phyloP scores from a whole-genome alignment of 2,329 filamentous ascomycete genomes.

The Zasmidium citrigriseum region DNA sequence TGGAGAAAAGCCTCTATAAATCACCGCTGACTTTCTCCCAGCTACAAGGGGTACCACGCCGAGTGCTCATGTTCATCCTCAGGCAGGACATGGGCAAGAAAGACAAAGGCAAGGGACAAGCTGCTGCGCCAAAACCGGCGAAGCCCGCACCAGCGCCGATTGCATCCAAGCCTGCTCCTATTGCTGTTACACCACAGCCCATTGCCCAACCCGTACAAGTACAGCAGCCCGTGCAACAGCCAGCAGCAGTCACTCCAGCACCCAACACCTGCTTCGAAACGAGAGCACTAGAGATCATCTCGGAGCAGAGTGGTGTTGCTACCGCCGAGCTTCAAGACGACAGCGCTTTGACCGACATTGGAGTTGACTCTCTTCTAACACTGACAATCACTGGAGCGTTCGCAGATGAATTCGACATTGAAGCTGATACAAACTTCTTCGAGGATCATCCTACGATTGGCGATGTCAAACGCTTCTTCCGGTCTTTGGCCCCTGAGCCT shows the following conservation, averaged over 20 bases:
- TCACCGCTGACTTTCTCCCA: background rate
- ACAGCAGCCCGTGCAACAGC: conserved; percentile 4
- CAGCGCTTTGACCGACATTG: conserved; percentile 27
- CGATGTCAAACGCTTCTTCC: background rate
- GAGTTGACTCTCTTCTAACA: conserved; percentile 32
- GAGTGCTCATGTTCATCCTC: background rate
- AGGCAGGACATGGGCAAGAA: background rate
- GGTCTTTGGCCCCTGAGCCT: background rate
- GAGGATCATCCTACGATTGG: conserved; percentile 3
- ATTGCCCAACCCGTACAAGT: background rate
- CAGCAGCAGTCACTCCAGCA: background rate
- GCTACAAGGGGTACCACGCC: background rate
- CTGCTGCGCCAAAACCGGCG: background rate
- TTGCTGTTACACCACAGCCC: background rate
- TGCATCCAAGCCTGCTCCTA: background rate
- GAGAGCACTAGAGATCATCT: conserved; percentile 23
- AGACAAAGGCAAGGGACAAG: background rate
- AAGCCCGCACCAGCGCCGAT: background rate
- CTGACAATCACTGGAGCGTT: conserved; percentile 28
- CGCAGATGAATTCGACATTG: conserved; percentile 28
- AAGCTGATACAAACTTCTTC: conserved; percentile 5
- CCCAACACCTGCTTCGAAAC: background rate
- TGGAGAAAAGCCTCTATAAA: too few relatives aligned
- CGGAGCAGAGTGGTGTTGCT: conserved; percentile 31
- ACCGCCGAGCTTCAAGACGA: conserved; percentile 27